phyloP scores from a whole-genome alignment of 164 flowering plant species.

The Annona squamosa region DNA sequence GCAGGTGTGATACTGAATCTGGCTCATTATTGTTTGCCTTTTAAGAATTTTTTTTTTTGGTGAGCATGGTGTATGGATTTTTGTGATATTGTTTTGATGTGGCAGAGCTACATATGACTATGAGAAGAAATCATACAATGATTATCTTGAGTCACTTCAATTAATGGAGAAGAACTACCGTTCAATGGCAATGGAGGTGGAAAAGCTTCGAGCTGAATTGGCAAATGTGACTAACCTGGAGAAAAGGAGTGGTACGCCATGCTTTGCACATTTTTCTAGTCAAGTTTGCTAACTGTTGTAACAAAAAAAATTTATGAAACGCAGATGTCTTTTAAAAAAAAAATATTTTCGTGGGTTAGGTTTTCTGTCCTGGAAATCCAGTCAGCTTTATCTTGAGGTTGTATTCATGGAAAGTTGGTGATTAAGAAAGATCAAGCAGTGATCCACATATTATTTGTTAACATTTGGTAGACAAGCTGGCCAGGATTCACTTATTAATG shows the following conservation, averaged over 20 bases:
- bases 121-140: constrained; percentile 75
- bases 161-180: constrained; percentile 86
- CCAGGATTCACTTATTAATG: no score
- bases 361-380: no score
- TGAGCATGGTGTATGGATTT: not conserved
- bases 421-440: no score
- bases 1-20: constrained; percentile 42
- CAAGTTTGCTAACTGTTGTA: no score
- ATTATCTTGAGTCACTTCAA: constrained; percentile 87
- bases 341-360: no score
- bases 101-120: constrained; percentile 81
- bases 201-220: constrained; percentile 83
- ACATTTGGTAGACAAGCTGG: no score
- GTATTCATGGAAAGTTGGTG: no score
- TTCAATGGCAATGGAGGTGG: constrained; percentile 81
- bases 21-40: not conserved
- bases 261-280: no score
- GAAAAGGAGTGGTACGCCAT: constrained; percentile 39
- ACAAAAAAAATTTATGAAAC: no score
- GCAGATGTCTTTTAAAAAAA: no score
- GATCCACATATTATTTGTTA: no score
- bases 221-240: constrained; percentile 50
- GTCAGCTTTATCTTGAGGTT: no score
- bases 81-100: constrained; percentile 3
- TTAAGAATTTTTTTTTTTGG: not conserved